Conservation (phyloP, 371 early-diverging fungal genomes). For the Gilbertella persicaria region DNA sequence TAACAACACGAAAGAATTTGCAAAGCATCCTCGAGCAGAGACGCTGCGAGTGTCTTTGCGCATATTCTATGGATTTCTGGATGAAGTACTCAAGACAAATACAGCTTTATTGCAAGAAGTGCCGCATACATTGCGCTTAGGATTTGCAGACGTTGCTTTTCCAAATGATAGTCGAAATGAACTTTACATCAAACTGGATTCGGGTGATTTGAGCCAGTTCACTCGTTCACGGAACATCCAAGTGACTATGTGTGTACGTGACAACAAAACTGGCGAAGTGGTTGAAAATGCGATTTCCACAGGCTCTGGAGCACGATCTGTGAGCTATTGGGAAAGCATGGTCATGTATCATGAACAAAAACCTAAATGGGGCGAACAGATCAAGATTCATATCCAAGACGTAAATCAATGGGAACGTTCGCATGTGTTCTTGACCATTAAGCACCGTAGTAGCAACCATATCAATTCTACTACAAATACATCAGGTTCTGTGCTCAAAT, state of each 20-base stretch:
- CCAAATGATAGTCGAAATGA: slow-evolving; percentile 65
- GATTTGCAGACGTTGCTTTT: slow-evolving; percentile 70
- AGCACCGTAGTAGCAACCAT: slow-evolving; percentile 46
- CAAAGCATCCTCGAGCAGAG: slow-evolving; percentile 54
- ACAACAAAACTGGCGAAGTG: slow-evolving; percentile 54
- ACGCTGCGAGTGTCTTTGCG: slow-evolving; percentile 54
- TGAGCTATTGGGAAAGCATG: slow-evolving; percentile 59
- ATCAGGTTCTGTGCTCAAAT: not conserved
- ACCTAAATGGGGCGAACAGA: slow-evolving; percentile 70
- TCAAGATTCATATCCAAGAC: slow-evolving; percentile 59
- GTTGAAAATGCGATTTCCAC: slow-evolving; percentile 58
- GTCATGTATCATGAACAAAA: slow-evolving; percentile 66
- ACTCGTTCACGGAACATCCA: slow-evolving; percentile 63
- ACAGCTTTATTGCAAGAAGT: slow-evolving; percentile 49
- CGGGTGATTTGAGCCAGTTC: slow-evolving; percentile 64
- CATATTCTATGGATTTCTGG: slow-evolving; percentile 50
- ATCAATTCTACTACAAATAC: slow-evolving; percentile 17
- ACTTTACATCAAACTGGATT: slow-evolving; percentile 62
- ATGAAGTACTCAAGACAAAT: slow-evolving; percentile 51
- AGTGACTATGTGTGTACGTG: slow-evolving; percentile 61
- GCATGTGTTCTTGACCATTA: slow-evolving; percentile 65
- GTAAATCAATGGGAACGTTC: slow-evolving; percentile 53
- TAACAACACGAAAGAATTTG: slow-evolving; percentile 51
- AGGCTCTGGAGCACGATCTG: slow-evolving; percentile 53
- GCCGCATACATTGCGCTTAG: slow-evolving; percentile 56